These are phyloP conservation scores for Bipolaris victoriae DNA, from an alignment of 2,329 filamentous ascomycete genomes.

Conservation along the genomic window DNA sequence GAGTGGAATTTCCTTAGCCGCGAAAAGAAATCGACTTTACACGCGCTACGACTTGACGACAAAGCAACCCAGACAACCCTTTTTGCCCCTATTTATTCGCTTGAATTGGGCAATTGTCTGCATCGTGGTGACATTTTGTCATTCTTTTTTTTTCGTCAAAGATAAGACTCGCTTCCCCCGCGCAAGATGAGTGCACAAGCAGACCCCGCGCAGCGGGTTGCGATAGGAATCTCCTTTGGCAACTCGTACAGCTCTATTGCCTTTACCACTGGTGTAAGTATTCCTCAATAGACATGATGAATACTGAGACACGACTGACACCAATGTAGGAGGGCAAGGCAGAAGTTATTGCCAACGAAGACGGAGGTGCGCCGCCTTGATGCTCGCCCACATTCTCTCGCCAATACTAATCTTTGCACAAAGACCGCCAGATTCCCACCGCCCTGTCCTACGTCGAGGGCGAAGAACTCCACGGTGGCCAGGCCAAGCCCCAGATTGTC, in stretches of 20 bases:
- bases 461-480: conserved; percentile 94
- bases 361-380: conserved; percentile 72
- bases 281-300: neutral
- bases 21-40: conserved; percentile 10
- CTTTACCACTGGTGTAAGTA: conserved; percentile 70
- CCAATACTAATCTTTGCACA: conserved; percentile 17
- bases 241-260: conserved; percentile 99
- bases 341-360: conserved; percentile 98
- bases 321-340: conserved; percentile 78
- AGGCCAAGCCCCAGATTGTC: conserved; percentile 92
- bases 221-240: conserved; percentile 96
- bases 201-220: conserved; percentile 62
- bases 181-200: conserved; percentile 59
- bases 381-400: conserved; percentile 6
- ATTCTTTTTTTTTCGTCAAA: neutral
- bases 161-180: conserved; percentile 5
- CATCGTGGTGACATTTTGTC: neutral
- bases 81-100: neutral
- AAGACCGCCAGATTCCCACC: conserved; percentile 95
- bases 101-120: neutral
- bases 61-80: conserved; percentile 1
- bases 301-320: conserved; percentile 15
- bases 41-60: conserved; percentile 3
- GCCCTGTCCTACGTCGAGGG: conserved; percentile 93
- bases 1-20: conserved; percentile 30